Evolutionary conservation across 2,329 filamentous ascomycete genomes (phyloP).

Genomic region (Aspergillus fumigatiaffinis): DNA sequence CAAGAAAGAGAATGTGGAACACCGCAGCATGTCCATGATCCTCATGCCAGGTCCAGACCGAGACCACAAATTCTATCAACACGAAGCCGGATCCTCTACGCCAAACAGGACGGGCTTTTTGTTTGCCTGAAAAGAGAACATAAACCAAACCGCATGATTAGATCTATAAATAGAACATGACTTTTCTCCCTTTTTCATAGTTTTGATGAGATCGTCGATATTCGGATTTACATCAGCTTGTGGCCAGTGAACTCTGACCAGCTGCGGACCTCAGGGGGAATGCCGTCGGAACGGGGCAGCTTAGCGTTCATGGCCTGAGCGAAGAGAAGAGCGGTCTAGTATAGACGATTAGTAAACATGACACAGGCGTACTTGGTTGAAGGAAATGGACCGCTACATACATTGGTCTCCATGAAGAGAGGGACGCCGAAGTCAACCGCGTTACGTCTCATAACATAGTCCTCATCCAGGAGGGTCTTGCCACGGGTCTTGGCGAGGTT

Average conservation of each 20-base stretch:
- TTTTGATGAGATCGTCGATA: conserved; percentile 15
- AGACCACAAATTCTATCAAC: conserved; percentile 27
- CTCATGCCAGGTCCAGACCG: conserved; percentile 18
- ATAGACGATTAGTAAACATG: conserved; percentile 23
- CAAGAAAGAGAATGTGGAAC: conserved; percentile 6
- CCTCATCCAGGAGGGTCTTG: conserved; percentile 81
- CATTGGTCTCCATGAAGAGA: conserved; percentile 97
- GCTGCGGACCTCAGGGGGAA: conserved; percentile 83
- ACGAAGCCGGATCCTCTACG: conserved; percentile 25
- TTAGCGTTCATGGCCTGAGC: conserved; percentile 97
- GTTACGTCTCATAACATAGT: conserved; percentile 98
- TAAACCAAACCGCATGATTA: conserved; percentile 18
- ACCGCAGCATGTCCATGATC: conserved; percentile 11
- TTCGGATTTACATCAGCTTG: conserved; percentile 41
- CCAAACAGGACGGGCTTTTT: conserved; percentile 19
- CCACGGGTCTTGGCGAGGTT: conserved; percentile 83
- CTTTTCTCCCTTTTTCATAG: conserved; percentile 12
- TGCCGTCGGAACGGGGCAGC: conserved; percentile 80
- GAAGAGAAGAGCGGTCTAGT: conserved; percentile 87
- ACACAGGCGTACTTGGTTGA: neutral
- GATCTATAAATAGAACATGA: conserved; percentile 16
- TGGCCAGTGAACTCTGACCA: conserved; percentile 96
- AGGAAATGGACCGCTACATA: conserved; percentile 45
- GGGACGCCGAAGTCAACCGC: conserved; percentile 98
- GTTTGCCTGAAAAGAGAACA: conserved; percentile 12